Base-by-base conservation (phyloP, 1,139 yeast species). In the Spathaspora sp. region DNA sequence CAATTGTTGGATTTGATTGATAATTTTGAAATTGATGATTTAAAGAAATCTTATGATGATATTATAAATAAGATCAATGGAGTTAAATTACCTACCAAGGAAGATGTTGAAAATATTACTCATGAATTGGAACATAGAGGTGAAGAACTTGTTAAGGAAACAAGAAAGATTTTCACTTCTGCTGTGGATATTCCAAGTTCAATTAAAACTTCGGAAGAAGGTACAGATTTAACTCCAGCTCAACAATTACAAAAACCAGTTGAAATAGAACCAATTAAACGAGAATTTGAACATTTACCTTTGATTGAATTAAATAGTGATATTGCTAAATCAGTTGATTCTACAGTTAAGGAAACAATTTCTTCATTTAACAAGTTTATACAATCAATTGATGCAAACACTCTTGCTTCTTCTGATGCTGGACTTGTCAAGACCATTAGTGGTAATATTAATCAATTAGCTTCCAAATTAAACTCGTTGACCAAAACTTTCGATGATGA, bases 291-390 rank as follows among this genome's bases (percentile, higher is more conserved):
- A 39, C 67, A 60, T 42, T 67, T 74, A 52, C 78, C 78, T 7
- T 61, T 70, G 47, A 63, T 73, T 43, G 52, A 64, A 44, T 58
- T 70, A 49, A 56, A 57, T 42, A 53, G 58, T 25, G 56, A 55
- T 17, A 48, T 55, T 18, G 54, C 56, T 10, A 50, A 59, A 7
- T 51, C 63, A 7, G 65, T 67, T 17, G 82, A 81, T 54, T 73
- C 78, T 11, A 57, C 76, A 7, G 77, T 85, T 42, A 67, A 70
- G 44, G 64, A 59, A 39, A 77, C 82, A 40, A 72, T 76, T 41
- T 71, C 67, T 24, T 67, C 81, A 4, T 70, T 84, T 61, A 83
- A 84, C 63, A 68, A 67, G 43, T 71, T 81, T 56, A 77, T 83
- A 48, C 65, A 63, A 39, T 67, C 78, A 38, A 74, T 83, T 48